Evolutionary conservation across 2,329 filamentous ascomycete species (phyloP).

Genomic region (Aspergillus novoparasiticus): DNA sequence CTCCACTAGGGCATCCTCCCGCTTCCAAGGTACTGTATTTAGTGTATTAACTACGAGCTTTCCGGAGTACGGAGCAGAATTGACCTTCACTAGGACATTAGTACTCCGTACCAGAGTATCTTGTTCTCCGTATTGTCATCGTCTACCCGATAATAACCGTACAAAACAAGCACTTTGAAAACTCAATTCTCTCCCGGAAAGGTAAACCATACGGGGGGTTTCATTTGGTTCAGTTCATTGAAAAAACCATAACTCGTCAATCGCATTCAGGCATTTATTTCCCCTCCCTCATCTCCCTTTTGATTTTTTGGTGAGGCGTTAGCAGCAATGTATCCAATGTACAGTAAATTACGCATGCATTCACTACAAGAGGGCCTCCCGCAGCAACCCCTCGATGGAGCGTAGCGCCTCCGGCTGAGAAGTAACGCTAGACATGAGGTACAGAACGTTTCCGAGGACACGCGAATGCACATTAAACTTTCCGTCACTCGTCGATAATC

Average conservation of each 20-base stretch:
- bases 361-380: slow-evolving; percentile 34
- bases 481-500: slow-evolving; percentile 44
- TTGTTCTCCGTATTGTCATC: background rate
- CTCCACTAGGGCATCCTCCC: background rate
- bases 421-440: slow-evolving; percentile 62
- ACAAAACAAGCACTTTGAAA: background rate
- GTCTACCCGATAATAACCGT: background rate
- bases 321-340: background rate
- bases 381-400: slow-evolving; percentile 45
- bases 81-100: background rate
- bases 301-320: background rate
- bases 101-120: too few relatives aligned
- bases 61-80: background rate
- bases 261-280: background rate
- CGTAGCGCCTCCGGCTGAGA: slow-evolving; percentile 47
- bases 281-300: too few relatives aligned
- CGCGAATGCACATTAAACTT: slow-evolving; percentile 58
- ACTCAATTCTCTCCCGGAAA: background rate
- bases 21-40: background rate
- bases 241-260: background rate
- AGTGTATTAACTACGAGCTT: too few relatives aligned
- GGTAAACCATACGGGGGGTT: background rate
- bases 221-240: background rate
- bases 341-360: background rate
- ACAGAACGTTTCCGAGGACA: slow-evolving; percentile 63